Percentiles rank a stretch among this genome's conserved stretches.
phyloP scores from a whole-genome alignment of 441 rosid species.

The Arabidopsis hybrid region DNA sequence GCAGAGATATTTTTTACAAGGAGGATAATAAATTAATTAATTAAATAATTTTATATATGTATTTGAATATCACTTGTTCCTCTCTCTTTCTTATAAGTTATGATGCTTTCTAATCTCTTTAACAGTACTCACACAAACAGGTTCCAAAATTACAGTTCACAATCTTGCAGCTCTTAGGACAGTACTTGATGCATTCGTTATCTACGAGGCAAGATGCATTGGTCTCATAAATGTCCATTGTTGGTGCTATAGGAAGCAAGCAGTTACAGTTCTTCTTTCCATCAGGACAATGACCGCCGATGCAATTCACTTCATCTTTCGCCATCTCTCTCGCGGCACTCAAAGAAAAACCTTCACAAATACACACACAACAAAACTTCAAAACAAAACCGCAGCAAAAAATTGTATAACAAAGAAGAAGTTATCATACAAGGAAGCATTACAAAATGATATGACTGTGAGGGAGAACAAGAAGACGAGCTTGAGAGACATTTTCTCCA shows the following conservation, averaged over 20 bases:
- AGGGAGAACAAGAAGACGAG: slow-evolving; percentile 34
- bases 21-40: not conserved
- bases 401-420: slow-evolving; percentile 4
- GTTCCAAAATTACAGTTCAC: slow-evolving; percentile 2
- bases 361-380: slow-evolving; percentile 10
- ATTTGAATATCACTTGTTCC: not conserved
- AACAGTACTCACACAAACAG: slow-evolving; percentile 21
- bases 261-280: slow-evolving; percentile 31
- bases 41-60: not conserved
- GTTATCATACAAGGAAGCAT: slow-evolving; percentile 27
- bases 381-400: slow-evolving; percentile 14
- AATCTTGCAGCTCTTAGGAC: slow-evolving; percentile 30
- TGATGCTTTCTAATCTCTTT: slow-evolving; percentile 14
- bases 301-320: slow-evolving; percentile 24
- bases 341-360: slow-evolving; percentile 26
- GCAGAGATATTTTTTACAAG: slow-evolving; percentile 11
- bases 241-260: not conserved
- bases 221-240: slow-evolving; percentile 32
- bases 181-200: slow-evolving; percentile 25
- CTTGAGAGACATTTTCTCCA: slow-evolving; percentile 42
- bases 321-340: slow-evolving; percentile 32
- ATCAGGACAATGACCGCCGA: slow-evolving; percentile 10
- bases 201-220: slow-evolving; percentile 26
- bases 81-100: not conserved
- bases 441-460: slow-evolving; percentile 34